Conservation (phyloP, 176 grass and related monocot genomes). For the Phragmites australis region DNA sequence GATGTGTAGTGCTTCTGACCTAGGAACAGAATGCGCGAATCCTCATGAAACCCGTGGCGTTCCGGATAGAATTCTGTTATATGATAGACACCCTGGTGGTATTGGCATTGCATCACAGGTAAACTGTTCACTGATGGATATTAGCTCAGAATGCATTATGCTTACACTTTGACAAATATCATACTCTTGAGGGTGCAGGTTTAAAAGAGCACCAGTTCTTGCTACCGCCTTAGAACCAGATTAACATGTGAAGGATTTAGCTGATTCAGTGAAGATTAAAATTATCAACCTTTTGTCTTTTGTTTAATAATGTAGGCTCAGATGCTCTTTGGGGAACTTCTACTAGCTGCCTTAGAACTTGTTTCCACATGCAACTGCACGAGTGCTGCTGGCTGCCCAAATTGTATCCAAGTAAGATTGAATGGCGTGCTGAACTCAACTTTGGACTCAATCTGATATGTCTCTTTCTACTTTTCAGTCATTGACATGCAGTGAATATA, state of each 20-base stretch:
- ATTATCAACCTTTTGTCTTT: not conserved
- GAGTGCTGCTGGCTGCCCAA: conserved; percentile 64
- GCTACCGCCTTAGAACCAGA: not conserved
- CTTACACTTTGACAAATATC: not conserved
- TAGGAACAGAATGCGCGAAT: conserved; percentile 84
- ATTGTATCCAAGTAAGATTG: conserved; percentile 64
- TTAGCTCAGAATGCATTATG: not conserved
- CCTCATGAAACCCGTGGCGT: conserved; percentile 70
- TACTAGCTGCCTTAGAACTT: conserved; percentile 67
- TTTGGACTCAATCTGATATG: not conserved
- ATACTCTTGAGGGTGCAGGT: not conserved
- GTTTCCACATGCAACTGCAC: conserved; percentile 65
- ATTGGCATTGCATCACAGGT: conserved; percentile 73
- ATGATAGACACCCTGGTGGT: conserved; percentile 81
- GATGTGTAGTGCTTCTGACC: conserved; percentile 74
- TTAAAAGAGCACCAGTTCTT: not conserved
- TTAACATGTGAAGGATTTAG: not conserved
- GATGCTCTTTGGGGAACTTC: conserved; percentile 67
- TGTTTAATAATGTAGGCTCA: conserved; percentile 50
- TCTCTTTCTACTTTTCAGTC: conserved; percentile 36
- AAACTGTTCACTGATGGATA: conserved; percentile 36
- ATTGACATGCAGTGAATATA: conserved; percentile 80
- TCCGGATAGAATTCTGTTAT: conserved; percentile 77
- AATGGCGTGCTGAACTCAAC: not conserved
- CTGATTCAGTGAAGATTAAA: conserved; percentile 18